Evolutionary conservation across 148 eudicot species (phyloP), one percentile per base, ranked within the genome.

Genomic region (Diospyros kaki): DNA sequence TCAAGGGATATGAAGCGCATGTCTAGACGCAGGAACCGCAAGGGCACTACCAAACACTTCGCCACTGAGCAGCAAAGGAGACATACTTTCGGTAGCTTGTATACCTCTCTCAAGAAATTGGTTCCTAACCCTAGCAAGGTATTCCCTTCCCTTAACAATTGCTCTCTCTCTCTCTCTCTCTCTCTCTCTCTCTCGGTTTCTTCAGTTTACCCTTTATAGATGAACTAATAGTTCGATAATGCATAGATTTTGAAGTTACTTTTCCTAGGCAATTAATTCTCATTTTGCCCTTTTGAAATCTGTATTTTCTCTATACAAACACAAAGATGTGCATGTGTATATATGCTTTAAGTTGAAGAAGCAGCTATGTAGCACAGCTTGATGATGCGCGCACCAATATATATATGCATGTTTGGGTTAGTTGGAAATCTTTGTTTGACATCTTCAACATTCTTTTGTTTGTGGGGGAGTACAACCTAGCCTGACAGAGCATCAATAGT

Each of bases 51-150:
- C n/a, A 77, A 94, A 69, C 89, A 85, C 77, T 89, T 82, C 73
- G 88, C 91, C 9, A 92, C 97, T 75, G 98, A 92, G 62, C 84
- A 81, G 73, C 90, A 90, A 71, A 86, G 97, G 68, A 90, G 98
- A 77, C 85, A 82, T 18, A 84, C 88, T 45, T 83, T 92, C 76
- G 88, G 83, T 82, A 84, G 77, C 56, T 90, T 87, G 80, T 95
- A 72, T 73, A 14, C 58, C 13, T 82, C 71, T 66, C 84, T 95
- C 61, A 89, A 74, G 81, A 64, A 50, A 2, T 84, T 95, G 73
- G 86, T 92, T 55, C 97, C 98, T 15, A 85, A 75, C 48, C 87
- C 97, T 39, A 80, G 89, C 58, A 95, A 95, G 97, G 97, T 95
- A 85, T n/a, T 48, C 56, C 4, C 61, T 40, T 9, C 14, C 59